Evolutionary conservation across 495 filamentous ascomycete genomes (phyloP).

Genomic region (Aspergillus diversus): DNA sequence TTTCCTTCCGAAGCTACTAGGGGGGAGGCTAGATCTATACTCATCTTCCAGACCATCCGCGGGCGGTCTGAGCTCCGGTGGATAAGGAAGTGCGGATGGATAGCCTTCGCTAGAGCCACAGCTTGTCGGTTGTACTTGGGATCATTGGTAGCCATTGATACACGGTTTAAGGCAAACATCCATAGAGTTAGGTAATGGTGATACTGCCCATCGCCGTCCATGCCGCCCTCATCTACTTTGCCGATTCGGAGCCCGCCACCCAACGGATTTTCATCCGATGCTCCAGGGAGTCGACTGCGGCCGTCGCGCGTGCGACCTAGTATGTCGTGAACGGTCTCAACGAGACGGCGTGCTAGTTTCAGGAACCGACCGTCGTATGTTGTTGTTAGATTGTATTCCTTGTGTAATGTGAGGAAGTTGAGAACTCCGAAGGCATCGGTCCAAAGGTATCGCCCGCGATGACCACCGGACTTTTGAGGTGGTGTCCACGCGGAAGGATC

Average conservation of each 20-base stretch:
- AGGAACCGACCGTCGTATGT: conserved; percentile 49
- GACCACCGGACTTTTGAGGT: conserved; percentile 58
- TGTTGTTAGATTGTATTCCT: conserved; percentile 30
- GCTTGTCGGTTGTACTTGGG: conserved; percentile 56
- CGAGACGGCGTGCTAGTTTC: conserved; percentile 53
- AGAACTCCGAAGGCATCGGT: conserved; percentile 71
- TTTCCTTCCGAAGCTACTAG: conserved; percentile 62
- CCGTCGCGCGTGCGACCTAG: conserved; percentile 61
- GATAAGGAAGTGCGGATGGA: conserved; percentile 62
- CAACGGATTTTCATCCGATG: conserved; percentile 58
- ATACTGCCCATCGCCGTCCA: conserved; percentile 67
- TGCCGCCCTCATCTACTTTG: conserved; percentile 54
- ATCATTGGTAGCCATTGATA: conserved; percentile 56
- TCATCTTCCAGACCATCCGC: conserved; percentile 69
- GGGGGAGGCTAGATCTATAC: conserved; percentile 50
- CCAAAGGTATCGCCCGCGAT: conserved; percentile 70
- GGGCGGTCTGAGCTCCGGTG: conserved; percentile 34
- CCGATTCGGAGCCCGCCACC: conserved; percentile 67
- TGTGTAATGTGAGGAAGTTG: conserved; percentile 65
- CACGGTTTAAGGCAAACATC: conserved; percentile 71
- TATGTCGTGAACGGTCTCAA: conserved; percentile 57
- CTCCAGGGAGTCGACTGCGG: conserved; percentile 50
- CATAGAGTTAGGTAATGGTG: conserved; percentile 71
- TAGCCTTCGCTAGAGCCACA: conserved; percentile 58
- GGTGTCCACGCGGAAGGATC: conserved; percentile 44